phyloP scores from a whole-genome alignment of 352 stramenopile species.

The Phytophthora cryptogea region DNA sequence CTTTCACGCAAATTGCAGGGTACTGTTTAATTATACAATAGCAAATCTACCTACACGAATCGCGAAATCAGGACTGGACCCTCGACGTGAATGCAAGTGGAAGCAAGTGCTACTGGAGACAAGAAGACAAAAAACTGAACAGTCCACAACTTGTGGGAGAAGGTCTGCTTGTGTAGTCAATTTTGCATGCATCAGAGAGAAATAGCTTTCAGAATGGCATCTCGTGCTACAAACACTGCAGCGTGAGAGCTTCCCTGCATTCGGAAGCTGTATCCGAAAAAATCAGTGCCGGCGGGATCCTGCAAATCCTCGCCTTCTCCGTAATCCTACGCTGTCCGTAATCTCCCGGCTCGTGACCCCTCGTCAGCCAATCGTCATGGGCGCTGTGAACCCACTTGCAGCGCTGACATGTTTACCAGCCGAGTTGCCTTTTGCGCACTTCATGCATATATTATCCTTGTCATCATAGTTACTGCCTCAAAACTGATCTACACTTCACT shows the following conservation, averaged over 20 bases:
- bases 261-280: not conserved
- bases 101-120: too few species aligned
- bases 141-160: not conserved
- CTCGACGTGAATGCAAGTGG: too few species aligned
- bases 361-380: not conserved
- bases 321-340: conserved; percentile 2
- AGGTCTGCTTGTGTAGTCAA: not conserved
- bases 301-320: conserved; percentile 2
- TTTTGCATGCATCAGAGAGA: not conserved
- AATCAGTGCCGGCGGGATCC: not conserved
- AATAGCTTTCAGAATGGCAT: too few species aligned
- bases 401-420: conserved; percentile 6
- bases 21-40: too few species aligned
- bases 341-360: not conserved
- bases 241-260: too few species aligned
- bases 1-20: too few species aligned
- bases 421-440: conserved; percentile 2
- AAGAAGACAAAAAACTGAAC: not conserved
- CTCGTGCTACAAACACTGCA: too few species aligned
- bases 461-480: conserved; percentile 33
- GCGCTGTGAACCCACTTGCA: too few species aligned
- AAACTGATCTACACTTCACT: conserved; percentile 34
- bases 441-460: conserved; percentile 30
- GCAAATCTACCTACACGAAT: too few species aligned
- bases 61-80: too few species aligned